These are phyloP conservation scores for Multifurca ochricompacta DNA, from an alignment of 768 basidiomycete species.

Conservation along the genomic window DNA sequence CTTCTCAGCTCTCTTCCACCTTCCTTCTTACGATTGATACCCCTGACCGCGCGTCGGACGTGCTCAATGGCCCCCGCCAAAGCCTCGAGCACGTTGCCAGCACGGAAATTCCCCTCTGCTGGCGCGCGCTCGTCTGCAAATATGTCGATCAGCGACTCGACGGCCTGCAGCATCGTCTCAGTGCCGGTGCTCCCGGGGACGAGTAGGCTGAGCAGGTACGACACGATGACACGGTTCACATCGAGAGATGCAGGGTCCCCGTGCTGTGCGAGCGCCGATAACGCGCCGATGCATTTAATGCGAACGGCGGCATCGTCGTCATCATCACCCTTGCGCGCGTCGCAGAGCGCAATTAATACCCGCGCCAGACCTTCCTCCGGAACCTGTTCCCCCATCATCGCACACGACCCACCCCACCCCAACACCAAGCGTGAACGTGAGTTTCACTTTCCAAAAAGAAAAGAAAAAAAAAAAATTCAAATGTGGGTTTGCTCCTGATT, in stretches of 20 bases:
- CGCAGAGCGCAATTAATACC: constrained; percentile 58
- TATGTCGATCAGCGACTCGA: constrained; percentile 84
- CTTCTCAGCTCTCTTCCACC: constrained; percentile 56
- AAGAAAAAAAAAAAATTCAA: too few species aligned
- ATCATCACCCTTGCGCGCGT: constrained; percentile 47
- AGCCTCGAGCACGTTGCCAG: constrained; percentile 46
- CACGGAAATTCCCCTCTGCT: constrained; percentile 76
- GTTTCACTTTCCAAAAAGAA: not conserved
- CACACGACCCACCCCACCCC: too few species aligned
- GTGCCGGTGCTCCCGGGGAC: constrained; percentile 36
- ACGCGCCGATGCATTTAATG: constrained; percentile 77
- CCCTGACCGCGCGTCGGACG: constrained; percentile 52
- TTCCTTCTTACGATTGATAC: constrained; percentile 60
- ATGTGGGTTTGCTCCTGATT: too few species aligned
- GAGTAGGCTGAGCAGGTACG: constrained; percentile 59
- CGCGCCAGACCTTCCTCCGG: constrained; percentile 55
- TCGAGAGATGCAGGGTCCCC: constrained; percentile 44
- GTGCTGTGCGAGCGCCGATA: constrained; percentile 76
- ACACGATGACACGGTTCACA: constrained; percentile 60
- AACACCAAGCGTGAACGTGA: not conserved
- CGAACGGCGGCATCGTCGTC: too few species aligned
- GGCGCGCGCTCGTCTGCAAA: constrained; percentile 80
- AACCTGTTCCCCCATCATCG: constrained; percentile 29
- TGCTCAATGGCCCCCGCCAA: constrained; percentile 55
- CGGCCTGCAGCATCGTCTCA: constrained; percentile 69